Percentiles rank a stretch among this genome's conserved stretches.
These are phyloP conservation scores for Geotrichum australiense DNA, from an alignment of 1,139 yeast genomes.

Conservation along the genomic window DNA sequence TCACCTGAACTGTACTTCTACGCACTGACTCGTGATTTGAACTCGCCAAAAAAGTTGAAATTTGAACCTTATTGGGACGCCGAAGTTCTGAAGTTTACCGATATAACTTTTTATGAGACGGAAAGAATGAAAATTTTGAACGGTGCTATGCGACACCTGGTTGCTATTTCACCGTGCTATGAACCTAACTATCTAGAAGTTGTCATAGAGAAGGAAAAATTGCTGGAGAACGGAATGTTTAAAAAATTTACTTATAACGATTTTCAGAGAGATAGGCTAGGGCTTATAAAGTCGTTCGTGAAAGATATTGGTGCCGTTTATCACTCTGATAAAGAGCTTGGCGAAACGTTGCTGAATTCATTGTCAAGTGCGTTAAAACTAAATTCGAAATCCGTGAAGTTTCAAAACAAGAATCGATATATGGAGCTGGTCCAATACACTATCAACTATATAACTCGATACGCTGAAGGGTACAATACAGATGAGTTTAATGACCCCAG, in stretches of 20 bases:
- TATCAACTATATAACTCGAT: slow-evolving; percentile 8
- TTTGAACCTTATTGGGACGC: slow-evolving; percentile 14
- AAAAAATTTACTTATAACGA: background rate
- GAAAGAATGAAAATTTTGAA: slow-evolving; percentile 7
- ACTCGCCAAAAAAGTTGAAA: slow-evolving; percentile 1
- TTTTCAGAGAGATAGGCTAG: background rate
- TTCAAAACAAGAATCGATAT: slow-evolving; percentile 11
- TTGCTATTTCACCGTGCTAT: slow-evolving; percentile 5
- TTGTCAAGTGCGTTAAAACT: slow-evolving; percentile 8
- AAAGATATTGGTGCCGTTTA: background rate
- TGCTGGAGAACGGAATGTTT: background rate
- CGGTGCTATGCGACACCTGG: slow-evolving; percentile 9
- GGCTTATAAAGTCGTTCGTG: background rate
- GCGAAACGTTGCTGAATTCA: background rate
- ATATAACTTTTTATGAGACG: slow-evolving; percentile 7
- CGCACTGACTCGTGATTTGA: slow-evolving; percentile 13
- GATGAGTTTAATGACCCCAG: slow-evolving; percentile 13
- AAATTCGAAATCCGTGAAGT: slow-evolving; percentile 8
- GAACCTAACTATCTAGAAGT: slow-evolving; percentile 10
- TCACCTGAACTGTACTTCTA: slow-evolving; percentile 9
- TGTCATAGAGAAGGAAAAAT: slow-evolving; percentile 4
- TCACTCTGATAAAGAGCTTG: background rate
- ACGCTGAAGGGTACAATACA: slow-evolving; percentile 4
- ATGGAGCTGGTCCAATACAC: slow-evolving; percentile 10
- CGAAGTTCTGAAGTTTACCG: background rate